Evolutionary conservation across 345 rosid species (phyloP).

Genomic region (Syzygium aromaticum): DNA sequence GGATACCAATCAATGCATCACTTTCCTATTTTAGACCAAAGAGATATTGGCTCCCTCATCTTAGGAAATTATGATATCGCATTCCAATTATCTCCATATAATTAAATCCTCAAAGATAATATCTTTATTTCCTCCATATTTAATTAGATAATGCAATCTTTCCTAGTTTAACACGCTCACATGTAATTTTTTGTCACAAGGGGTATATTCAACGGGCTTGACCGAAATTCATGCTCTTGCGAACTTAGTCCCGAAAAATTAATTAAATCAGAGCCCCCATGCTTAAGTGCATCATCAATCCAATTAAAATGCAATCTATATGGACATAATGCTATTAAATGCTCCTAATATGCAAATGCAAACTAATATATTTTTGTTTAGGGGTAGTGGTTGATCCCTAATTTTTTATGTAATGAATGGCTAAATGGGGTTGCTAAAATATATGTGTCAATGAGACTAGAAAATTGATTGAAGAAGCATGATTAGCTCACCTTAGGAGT

Average conservation of each 20-base stretch:
- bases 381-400: background rate
- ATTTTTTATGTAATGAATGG: too few relatives aligned
- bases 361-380: too few relatives aligned
- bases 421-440: too few relatives aligned
- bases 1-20: too few relatives aligned
- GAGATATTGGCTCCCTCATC: background rate
- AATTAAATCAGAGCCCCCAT: background rate
- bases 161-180: background rate
- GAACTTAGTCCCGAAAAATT: too few relatives aligned
- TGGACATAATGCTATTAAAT: background rate
- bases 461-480: too few relatives aligned
- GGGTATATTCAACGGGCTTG: background rate
- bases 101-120: background rate
- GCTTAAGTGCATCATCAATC: background rate
- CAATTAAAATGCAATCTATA: too few relatives aligned
- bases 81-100: background rate
- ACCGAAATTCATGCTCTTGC: background rate
- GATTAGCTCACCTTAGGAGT: too few relatives aligned
- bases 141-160: background rate
- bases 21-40: background rate
- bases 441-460: too few relatives aligned
- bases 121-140: background rate
- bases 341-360: background rate
- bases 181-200: background rate
- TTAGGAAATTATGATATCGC: background rate